A percentile compares a stretch with the other conserved stretches of the same genome.
These are phyloP conservation scores for Abrus precatorius DNA, from an alignment of 306 rosid genomes.

Conservation along the genomic window DNA sequence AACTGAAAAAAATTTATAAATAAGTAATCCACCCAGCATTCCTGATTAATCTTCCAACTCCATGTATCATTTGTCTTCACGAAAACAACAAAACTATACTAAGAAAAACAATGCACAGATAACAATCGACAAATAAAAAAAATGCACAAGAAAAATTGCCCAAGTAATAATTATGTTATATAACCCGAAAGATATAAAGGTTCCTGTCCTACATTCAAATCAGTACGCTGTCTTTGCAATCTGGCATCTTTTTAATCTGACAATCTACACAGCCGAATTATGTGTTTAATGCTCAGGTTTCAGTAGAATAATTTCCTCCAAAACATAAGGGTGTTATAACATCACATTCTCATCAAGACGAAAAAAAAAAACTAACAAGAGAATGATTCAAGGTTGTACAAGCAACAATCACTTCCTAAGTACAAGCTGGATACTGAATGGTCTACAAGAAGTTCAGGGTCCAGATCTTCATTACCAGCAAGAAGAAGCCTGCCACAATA, in stretches of 20 bases:
- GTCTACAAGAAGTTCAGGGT: constrained; percentile 22
- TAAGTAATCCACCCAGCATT: not conserved
- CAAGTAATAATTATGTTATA: constrained; percentile 34
- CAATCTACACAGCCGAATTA: constrained; percentile 48
- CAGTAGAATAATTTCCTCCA: constrained; percentile 40
- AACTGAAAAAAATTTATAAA: too few species aligned
- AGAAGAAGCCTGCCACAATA: constrained; percentile 43
- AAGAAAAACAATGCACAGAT: not conserved
- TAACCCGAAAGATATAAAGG: not conserved
- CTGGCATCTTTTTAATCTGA: constrained; percentile 24
- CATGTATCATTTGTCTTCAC: not conserved
- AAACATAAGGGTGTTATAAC: constrained; percentile 42
- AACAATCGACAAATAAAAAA: not conserved
- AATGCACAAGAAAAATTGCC: not conserved
- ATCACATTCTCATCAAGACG: constrained; percentile 44
- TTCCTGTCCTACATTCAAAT: constrained; percentile 45
- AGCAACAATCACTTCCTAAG: constrained; percentile 37
- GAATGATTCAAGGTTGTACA: constrained; percentile 52
- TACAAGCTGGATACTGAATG: constrained; percentile 38
- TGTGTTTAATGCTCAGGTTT: constrained; percentile 45
- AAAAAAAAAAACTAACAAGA: constrained; percentile 39
- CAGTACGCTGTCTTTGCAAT: constrained; percentile 28
- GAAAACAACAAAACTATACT: not conserved
- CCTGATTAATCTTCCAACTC: not conserved
- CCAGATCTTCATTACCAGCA: constrained; percentile 45